Percentiles rank a stretch among this genome's conserved stretches.
Evolutionary conservation across 177 flowering plant genomes (phyloP).

Genomic region (Vitis hybrid): DNA sequence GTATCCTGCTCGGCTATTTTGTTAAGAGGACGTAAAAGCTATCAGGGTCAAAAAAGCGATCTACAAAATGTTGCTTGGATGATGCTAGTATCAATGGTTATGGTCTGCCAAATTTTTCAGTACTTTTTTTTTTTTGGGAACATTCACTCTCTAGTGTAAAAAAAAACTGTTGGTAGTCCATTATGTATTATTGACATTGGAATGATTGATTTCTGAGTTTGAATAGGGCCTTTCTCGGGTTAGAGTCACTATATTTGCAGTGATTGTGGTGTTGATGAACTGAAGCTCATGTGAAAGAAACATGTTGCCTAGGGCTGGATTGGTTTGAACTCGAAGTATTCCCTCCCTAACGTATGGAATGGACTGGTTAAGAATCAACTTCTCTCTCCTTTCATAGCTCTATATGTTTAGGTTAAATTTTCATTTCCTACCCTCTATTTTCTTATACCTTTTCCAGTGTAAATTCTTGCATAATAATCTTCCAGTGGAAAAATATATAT

Average conservation of each 20-base stretch:
- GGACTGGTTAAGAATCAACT: too few species aligned
- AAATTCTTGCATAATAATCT: too few species aligned
- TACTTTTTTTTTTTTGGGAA: not conserved
- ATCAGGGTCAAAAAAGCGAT: too few species aligned
- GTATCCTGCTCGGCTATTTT: conserved; percentile 42
- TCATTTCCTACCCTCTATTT: too few species aligned
- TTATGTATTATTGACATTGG: conserved; percentile 7
- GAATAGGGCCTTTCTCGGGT: not conserved
- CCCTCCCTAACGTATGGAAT: too few species aligned
- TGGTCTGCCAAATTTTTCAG: conserved; percentile 2
- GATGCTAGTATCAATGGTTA: conserved; percentile 6
- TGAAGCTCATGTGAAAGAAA: not conserved
- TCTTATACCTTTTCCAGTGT: too few species aligned
- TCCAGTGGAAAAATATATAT: too few species aligned
- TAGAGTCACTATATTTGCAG: conserved; percentile 2
- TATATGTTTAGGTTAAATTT: too few species aligned
- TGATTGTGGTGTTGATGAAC: not conserved
- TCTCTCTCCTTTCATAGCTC: too few species aligned
- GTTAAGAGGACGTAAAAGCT: conserved; percentile 26
- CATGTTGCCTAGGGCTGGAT: too few species aligned
- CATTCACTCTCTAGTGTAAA: not conserved
- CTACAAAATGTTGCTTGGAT: conserved; percentile 5
- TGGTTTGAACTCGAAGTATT: too few species aligned
- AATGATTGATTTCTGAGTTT: conserved; percentile 5
- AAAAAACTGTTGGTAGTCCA: not conserved